phyloP scores from a whole-genome alignment of 768 basidiomycete species.

The Fomitopsis pulvina region DNA sequence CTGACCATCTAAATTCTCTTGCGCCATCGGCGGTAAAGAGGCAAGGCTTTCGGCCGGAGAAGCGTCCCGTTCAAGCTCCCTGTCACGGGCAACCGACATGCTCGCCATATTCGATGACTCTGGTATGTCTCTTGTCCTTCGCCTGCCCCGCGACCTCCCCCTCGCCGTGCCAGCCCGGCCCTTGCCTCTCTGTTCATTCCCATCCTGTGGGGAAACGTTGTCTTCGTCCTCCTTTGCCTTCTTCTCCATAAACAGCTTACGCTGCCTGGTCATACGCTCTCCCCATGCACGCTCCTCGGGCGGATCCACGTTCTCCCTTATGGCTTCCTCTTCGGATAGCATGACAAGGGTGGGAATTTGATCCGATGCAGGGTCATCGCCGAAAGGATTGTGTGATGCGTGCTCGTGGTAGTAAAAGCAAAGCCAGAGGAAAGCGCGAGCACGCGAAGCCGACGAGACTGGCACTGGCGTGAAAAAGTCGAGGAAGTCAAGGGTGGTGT shows the following conservation, averaged over 20 bases:
- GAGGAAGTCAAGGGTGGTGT: slow-evolving; percentile 26
- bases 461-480: slow-evolving; percentile 38
- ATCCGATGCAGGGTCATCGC: slow-evolving; percentile 25
- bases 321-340: slow-evolving; percentile 25
- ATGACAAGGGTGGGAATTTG: slow-evolving; percentile 22
- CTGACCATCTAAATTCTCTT: slow-evolving; percentile 13
- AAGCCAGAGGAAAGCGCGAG: slow-evolving; percentile 41
- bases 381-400: slow-evolving; percentile 31
- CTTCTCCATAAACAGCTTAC: slow-evolving; percentile 31
- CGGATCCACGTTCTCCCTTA: slow-evolving; percentile 39
- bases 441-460: slow-evolving; percentile 35
- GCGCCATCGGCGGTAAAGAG: slow-evolving; percentile 5
- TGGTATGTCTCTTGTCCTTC: neutral
- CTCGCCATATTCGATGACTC: neutral
- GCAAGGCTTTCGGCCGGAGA: slow-evolving; percentile 13
- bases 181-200: slow-evolving; percentile 2
- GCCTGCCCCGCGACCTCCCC: neutral
- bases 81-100: slow-evolving; percentile 3
- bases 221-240: slow-evolving; percentile 17
- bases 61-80: slow-evolving; percentile 8
- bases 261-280: slow-evolving; percentile 30
- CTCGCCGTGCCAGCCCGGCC: neutral
- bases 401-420: slow-evolving; percentile 41
- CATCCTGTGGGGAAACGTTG: slow-evolving; percentile 1
- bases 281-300: slow-evolving; percentile 35